These are phyloP conservation scores for Chalaropsis thielavioides DNA, from an alignment of 2,329 filamentous ascomycete species.

Conservation along the genomic window DNA sequence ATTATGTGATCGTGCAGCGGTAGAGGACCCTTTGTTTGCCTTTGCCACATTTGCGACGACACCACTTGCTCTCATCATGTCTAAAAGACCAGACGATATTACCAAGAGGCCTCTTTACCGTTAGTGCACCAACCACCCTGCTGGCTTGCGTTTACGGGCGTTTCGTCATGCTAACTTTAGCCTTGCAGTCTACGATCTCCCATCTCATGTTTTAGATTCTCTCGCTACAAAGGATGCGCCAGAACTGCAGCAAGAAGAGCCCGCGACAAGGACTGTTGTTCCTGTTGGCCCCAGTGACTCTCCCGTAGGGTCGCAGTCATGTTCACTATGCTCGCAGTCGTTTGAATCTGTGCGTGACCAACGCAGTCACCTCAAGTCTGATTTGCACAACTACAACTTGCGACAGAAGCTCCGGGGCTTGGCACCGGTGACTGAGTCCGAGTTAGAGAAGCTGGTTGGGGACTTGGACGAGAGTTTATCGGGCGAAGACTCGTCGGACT, in stretches of 20 bases:
- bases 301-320: conserved; percentile 54
- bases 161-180: background rate
- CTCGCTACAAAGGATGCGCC: conserved; percentile 37
- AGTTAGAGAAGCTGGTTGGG: conserved; percentile 72
- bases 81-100: conserved; percentile 10
- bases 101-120: conserved; percentile 14
- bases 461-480: conserved; percentile 85
- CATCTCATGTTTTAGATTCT: conserved; percentile 54
- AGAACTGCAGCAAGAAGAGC: conserved; percentile 21
- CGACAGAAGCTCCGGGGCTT: conserved; percentile 74
- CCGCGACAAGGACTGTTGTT: conserved; percentile 20
- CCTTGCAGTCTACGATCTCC: conserved; percentile 62
- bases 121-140: background rate
- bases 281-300: conserved; percentile 25
- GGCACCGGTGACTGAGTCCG: conserved; percentile 56
- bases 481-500: conserved; percentile 63
- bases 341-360: conserved; percentile 69
- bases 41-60: too few species aligned
- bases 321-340: conserved; percentile 59
- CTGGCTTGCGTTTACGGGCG: background rate
- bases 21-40: too few species aligned
- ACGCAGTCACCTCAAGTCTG: conserved; percentile 71
- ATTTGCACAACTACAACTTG: conserved; percentile 85
- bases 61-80: conserved; percentile 1
- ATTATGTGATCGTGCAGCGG: background rate